Evolutionary conservation across 768 basidiomycete genomes (phyloP).

Genomic region (Lentinula edodes): DNA sequence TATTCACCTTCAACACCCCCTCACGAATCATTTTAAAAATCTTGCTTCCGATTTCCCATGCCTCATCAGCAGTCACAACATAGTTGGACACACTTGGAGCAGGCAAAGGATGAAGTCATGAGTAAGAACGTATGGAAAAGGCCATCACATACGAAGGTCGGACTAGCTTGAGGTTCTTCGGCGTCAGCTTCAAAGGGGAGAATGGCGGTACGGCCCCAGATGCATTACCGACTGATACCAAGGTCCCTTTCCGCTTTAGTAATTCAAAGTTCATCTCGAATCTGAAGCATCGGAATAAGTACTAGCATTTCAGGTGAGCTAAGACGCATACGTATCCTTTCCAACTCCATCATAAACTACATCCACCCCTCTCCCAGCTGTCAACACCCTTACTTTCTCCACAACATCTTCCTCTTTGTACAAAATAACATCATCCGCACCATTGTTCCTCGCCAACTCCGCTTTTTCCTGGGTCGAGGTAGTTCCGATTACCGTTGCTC

Average conservation of each 20-base stretch:
- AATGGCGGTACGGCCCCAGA: slow-evolving; percentile 80
- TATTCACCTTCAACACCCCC: slow-evolving; percentile 57
- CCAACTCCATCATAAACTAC: slow-evolving; percentile 96
- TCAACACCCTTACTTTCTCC: slow-evolving; percentile 65
- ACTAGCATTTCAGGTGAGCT: not conserved
- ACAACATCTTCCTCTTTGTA: slow-evolving; percentile 75
- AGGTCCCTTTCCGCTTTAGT: slow-evolving; percentile 80
- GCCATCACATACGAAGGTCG: slow-evolving; percentile 57
- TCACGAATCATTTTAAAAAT: slow-evolving; percentile 56
- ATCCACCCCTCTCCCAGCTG: slow-evolving; percentile 76
- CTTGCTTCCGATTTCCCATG: slow-evolving; percentile 54
- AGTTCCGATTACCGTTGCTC: slow-evolving; percentile 91
- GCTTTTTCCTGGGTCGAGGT: slow-evolving; percentile 85
- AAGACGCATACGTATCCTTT: slow-evolving; percentile 73
- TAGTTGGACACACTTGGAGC: slow-evolving; percentile 62
- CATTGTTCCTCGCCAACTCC: slow-evolving; percentile 67
- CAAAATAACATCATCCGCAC: slow-evolving; percentile 84
- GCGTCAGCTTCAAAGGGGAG: slow-evolving; percentile 60
- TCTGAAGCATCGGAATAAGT: slow-evolving; percentile 26
- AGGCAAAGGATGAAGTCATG: not conserved
- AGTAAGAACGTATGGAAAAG: not conserved
- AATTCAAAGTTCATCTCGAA: slow-evolving; percentile 79
- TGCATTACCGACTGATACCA: slow-evolving; percentile 89
- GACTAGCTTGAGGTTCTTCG: slow-evolving; percentile 77
- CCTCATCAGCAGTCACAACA: slow-evolving; percentile 68